phyloP scores from a whole-genome alignment of 2,329 filamentous ascomycete species.

The Claviceps lovelessii region DNA sequence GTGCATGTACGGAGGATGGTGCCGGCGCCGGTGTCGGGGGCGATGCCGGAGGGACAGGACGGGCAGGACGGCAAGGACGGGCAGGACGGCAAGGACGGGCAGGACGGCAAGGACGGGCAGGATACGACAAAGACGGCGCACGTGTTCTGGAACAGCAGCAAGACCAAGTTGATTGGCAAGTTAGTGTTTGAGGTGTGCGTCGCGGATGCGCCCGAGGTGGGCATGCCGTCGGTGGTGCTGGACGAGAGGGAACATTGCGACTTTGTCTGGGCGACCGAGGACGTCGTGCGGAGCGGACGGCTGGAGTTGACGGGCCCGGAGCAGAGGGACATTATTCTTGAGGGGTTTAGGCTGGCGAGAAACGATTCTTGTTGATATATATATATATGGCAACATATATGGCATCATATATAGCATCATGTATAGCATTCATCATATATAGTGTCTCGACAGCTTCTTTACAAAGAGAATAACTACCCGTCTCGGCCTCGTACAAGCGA shows the following conservation, averaged over 20 bases:
- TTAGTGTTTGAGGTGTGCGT: constrained; percentile 11
- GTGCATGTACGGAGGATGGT: constrained; percentile 9
- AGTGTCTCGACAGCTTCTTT: too few relatives aligned
- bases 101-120: too few relatives aligned
- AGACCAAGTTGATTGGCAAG: constrained; percentile 1
- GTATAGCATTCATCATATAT: too few relatives aligned
- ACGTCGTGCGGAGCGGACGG: constrained; percentile 11
- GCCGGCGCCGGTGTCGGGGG: background rate
- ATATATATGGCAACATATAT: too few relatives aligned
- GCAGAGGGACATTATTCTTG: constrained; percentile 9
- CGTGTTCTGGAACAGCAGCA: constrained; percentile 1
- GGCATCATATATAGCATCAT: too few relatives aligned
- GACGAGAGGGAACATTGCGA: constrained; percentile 19
- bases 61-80: too few relatives aligned
- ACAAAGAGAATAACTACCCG: too few relatives aligned
- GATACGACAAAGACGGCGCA: background rate
- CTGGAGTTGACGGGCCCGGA: constrained; percentile 9
- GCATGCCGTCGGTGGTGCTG: constrained; percentile 8
- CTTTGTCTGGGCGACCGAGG: constrained; percentile 18
- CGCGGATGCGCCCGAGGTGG: background rate
- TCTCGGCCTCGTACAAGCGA: too few relatives aligned
- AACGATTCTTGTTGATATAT: too few relatives aligned
- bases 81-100: too few relatives aligned
- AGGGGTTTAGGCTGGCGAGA: constrained; percentile 9
- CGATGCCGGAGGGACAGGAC: background rate